phyloP scores from a whole-genome alignment of 495 filamentous ascomycete species.

The Clavariopsis aquatica region DNA sequence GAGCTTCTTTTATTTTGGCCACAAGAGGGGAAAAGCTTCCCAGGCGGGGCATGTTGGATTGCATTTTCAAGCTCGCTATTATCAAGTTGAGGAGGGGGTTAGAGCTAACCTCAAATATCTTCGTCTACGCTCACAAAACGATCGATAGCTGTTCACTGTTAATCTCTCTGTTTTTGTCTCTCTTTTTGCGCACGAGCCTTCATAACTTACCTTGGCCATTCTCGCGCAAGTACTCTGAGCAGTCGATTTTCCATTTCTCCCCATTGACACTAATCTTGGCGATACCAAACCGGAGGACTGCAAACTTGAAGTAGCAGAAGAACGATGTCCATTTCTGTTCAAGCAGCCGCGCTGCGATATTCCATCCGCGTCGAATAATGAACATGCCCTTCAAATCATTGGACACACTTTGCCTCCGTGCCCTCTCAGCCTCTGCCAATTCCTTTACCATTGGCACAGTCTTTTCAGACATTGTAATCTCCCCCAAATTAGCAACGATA shows the following conservation, averaged over 20 bases:
- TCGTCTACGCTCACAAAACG: conserved; percentile 16
- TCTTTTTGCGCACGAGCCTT: neutral
- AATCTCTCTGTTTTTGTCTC: neutral
- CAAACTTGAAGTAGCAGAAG: conserved; percentile 31
- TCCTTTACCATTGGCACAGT: conserved; percentile 18
- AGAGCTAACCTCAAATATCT: neutral
- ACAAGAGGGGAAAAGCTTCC: too few relatives aligned
- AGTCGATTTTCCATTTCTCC: conserved; percentile 36
- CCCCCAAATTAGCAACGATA: conserved; percentile 9
- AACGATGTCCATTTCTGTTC: conserved; percentile 33
- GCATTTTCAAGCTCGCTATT: neutral
- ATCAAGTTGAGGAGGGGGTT: neutral
- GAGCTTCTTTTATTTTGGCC: too few relatives aligned
- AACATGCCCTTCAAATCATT: conserved; percentile 25
- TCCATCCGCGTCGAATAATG: conserved; percentile 15
- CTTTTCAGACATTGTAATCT: conserved; percentile 18
- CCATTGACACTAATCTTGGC: conserved; percentile 14
- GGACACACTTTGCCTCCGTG: conserved; percentile 17
- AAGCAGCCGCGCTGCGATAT: conserved; percentile 19
- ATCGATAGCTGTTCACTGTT: conserved; percentile 18
- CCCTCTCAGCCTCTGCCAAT: conserved; percentile 18
- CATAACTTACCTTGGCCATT: conserved; percentile 29
- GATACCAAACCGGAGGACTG: conserved; percentile 27
- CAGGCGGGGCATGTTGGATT: too few relatives aligned
- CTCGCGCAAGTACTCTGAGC: conserved; percentile 25